Evolutionary conservation across 78 protist species (phyloP).

Genomic region (Dictyostelium brefeldianum): DNA sequence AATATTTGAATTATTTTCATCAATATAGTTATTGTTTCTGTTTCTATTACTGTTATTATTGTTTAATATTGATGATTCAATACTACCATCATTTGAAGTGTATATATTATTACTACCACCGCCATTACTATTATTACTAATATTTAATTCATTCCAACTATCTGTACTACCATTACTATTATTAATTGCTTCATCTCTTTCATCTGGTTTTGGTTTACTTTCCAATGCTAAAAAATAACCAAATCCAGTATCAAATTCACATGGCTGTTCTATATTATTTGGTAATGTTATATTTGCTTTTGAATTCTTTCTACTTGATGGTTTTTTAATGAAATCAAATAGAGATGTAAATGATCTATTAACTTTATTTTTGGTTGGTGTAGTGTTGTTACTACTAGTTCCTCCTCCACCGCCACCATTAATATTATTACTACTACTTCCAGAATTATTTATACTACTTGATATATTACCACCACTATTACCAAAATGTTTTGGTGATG

Average conservation of each 20-base stretch:
- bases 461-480: not conserved
- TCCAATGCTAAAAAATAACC: slow-evolving; percentile 13
- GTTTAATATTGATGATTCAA: not conserved
- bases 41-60: not conserved
- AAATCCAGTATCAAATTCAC: not conserved
- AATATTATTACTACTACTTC: not conserved
- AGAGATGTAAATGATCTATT: not conserved
- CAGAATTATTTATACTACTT: not conserved
- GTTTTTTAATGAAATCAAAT: not conserved
- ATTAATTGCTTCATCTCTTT: not conserved
- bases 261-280: not conserved
- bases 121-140: not conserved
- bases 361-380: not conserved
- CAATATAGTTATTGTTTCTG: not conserved
- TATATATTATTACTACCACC: not conserved
- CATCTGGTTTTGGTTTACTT: slow-evolving; percentile 2
- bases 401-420: not conserved
- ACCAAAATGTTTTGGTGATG: not conserved
- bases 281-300: not conserved
- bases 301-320: not conserved
- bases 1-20: not conserved
- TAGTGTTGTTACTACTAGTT: too few species aligned
- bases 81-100: not conserved
- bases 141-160: not conserved
- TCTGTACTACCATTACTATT: not conserved